Evolutionary conservation across 169 alveolate species (phyloP), one percentile per base, ranked within the genome.

Genomic region (Condylostoma magnum): DNA sequence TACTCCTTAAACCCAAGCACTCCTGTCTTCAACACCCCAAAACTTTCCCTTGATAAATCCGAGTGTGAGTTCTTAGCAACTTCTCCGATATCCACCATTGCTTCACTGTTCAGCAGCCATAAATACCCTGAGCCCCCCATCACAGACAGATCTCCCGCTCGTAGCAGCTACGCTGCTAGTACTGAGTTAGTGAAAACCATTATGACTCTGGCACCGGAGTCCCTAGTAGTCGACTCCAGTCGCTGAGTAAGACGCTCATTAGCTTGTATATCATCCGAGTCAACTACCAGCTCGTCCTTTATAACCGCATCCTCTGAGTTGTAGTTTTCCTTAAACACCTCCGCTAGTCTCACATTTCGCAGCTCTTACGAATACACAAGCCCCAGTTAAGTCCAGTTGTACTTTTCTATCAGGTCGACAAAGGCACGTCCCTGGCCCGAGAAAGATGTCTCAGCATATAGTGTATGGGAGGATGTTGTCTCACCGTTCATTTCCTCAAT

Each of bases 51-150:
- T 2, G 15, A 30, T 10, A 31, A 4, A 18, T 36, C 69, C 18
- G 53, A 31, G 37, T 57, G 15, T 1, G 69, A 31, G 30, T 57
- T 36, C 27, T 27, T 57, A 22, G 30, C 18, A 3, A 27, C 8
- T 28, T 57, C 69, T 36, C 69, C 69, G 4, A 57, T 2, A 33
- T 33, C 31, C n/a, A 18, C 20, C 46, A 57, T 57, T 34, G 69
- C 69, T 3, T 37, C 48, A 20, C 51, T 33, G 30, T 31, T 28
- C n/a, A 57, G 37, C 2, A 57, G 20, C 47, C 48, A 57, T 0
- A 36, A 22, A 57, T 33, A 57, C 37, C 69, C 69, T 57, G 51
- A 28, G n/a, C 69, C 69, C 1, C 69, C 51, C 69, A 57, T 57
- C 28, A 57, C 69, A 57, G 44, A 22, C 27, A 18, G 27, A 33